Base-by-base conservation (phyloP, 2,329 filamentous ascomycete species). In the Hypoxylon sp. region DNA sequence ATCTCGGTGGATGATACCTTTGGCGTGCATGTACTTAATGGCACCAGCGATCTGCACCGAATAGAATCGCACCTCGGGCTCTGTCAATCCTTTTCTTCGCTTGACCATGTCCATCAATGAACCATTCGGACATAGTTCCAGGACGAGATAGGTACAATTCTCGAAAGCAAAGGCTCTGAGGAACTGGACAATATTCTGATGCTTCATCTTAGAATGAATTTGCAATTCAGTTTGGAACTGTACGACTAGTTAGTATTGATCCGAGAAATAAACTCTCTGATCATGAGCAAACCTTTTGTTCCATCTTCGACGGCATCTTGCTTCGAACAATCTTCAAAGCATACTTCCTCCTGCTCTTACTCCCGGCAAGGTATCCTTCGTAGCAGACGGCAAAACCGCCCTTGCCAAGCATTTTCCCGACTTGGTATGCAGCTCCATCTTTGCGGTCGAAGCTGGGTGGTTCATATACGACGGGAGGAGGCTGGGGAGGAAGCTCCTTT, bases 81-180 rank as follows among this genome's bases (percentile, higher is more conserved):
- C 92, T 15, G 93, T 98, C 64, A 99, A 85, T 60, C 92, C 94
- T 78, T 93, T 96, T 74, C 96, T 88, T 75, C 92, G 93, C 82
- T 97, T 97, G 70, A 98, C 93, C 91, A 98, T 97, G 78, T 98
- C 96, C 89, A 97, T 97, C 17, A 99, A 88, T 19, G 94, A 98
- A 50, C 96, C 96, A 78, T 98, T 98, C 58, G 93, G 91, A 79
- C 96, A 99, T 48, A 99, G 84, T 79, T 99, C 95, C 29, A 99
- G 86, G 51, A 98, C 92, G 53, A 99, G 92, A 75, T 97, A 99
- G 64, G 96, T 98, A 79, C 91, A 94, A 71, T 89, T 90, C 72
- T 93, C 87, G 79, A 94, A 97, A 11, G 94, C 92, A 78, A 99
- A 99, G 35, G 96, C 96, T 74, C 95, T 90, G 75, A 97, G 89